Evolutionary conservation across 768 basidiomycete species (phyloP).

Genomic region (Boletus bicolor): DNA sequence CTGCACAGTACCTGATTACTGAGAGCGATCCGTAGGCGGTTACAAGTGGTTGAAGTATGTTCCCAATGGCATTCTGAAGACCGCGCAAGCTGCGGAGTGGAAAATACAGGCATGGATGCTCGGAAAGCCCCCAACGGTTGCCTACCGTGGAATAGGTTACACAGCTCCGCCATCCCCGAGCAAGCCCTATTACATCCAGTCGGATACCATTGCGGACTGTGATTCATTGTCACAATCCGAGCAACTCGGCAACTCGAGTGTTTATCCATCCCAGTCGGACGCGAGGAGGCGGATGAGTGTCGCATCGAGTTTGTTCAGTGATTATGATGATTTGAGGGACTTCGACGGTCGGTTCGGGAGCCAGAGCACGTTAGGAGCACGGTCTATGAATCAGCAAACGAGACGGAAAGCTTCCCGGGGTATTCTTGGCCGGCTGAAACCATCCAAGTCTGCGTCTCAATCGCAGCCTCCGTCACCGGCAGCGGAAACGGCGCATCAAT

Average conservation of each 20-base stretch:
- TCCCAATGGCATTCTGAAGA: constrained; percentile 87
- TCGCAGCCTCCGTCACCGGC: constrained; percentile 45
- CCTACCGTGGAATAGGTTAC: constrained; percentile 85
- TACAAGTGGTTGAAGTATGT: constrained; percentile 98
- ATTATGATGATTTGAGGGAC: constrained; percentile 84
- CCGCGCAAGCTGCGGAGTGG: constrained; percentile 97
- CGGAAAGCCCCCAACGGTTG: constrained; percentile 86
- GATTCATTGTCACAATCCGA: constrained; percentile 23
- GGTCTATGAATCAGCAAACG: constrained; percentile 37
- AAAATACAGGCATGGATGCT: constrained; percentile 96
- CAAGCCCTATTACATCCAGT: constrained; percentile 26
- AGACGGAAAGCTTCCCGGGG: constrained; percentile 62
- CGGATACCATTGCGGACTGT: constrained; percentile 17
- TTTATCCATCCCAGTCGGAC: constrained; percentile 36
- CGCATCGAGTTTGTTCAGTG: constrained; percentile 73
- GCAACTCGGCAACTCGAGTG: constrained; percentile 15
- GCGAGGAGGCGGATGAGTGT: constrained; percentile 60
- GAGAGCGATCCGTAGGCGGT: constrained; percentile 46
- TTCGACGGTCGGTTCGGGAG: constrained; percentile 87
- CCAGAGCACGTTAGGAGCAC: constrained; percentile 63
- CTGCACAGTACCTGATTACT: constrained; percentile 3
- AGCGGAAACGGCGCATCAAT: constrained; percentile 36
- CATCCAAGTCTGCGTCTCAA: constrained; percentile 41
- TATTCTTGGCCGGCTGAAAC: constrained; percentile 60
- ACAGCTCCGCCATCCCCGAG: constrained; percentile 43